Percentiles rank a stretch among this genome's conserved stretches.
Conservation (phyloP, 352 stramenopile genomes). For the Phytophthora rubi region DNA sequence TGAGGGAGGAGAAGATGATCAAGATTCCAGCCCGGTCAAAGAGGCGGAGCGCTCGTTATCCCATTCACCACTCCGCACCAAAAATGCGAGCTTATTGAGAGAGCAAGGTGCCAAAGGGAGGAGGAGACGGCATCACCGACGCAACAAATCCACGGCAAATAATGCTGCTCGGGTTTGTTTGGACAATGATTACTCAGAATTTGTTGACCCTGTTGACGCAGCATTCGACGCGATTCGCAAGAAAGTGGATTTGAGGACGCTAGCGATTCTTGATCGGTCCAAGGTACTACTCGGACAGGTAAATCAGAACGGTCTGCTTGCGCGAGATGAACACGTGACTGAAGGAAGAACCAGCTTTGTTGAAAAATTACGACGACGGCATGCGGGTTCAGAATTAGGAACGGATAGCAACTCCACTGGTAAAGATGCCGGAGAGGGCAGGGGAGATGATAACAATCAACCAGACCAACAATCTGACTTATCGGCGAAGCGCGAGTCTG, state of each 20-base stretch:
- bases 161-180: neutral
- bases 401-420: neutral
- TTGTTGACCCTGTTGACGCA: conserved; percentile 32
- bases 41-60: neutral
- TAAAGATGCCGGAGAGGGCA: neutral
- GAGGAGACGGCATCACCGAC: conserved; percentile 16
- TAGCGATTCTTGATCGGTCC: conserved; percentile 62
- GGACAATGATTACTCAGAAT: conserved; percentile 25
- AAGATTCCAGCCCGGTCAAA: conserved; percentile 2
- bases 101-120: conserved; percentile 1
- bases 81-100: neutral
- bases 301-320: conserved; percentile 13
- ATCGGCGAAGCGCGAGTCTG: neutral
- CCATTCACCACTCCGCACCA: conserved; percentile 15
- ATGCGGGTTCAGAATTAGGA: conserved; percentile 3
- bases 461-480: neutral
- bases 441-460: conserved; percentile 5
- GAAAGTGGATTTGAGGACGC: conserved; percentile 59
- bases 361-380: conserved; percentile 35
- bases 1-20: conserved; percentile 2
- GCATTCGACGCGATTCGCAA: conserved; percentile 45
- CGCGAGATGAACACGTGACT: neutral
- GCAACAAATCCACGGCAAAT: conserved; percentile 5
- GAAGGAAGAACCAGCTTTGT: conserved; percentile 35
- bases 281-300: conserved; percentile 47